phyloP scores from a whole-genome alignment of 1,284 basidiomycete genomes.

The Amylostereum areolatum region DNA sequence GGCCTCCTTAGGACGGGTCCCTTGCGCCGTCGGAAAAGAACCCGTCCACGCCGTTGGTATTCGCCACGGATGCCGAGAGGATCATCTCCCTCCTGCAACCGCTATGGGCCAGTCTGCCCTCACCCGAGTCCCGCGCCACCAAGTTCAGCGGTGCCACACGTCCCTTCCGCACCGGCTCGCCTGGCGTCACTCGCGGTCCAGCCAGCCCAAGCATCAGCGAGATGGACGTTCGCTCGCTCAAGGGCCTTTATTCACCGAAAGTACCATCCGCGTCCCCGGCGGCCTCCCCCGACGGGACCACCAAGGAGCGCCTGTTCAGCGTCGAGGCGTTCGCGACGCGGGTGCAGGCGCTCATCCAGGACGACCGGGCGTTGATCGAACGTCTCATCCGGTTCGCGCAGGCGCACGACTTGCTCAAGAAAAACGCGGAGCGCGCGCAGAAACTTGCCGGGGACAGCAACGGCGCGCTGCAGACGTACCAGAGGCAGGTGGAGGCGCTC shows the following conservation, averaged over 20 bases:
- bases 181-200: conserved; percentile 32
- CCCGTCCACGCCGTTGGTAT: conserved; percentile 29
- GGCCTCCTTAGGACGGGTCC: conserved; percentile 5
- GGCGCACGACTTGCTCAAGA: conserved; percentile 83
- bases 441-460: conserved; percentile 82
- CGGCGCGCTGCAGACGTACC: conserved; percentile 76
- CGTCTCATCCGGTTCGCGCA: conserved; percentile 77
- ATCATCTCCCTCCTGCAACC: conserved; percentile 61
- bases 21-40: conserved; percentile 12
- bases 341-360: conserved; percentile 72
- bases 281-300: conserved; percentile 9
- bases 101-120: conserved; percentile 77
- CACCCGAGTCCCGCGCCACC: conserved; percentile 66
- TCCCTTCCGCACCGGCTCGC: conserved; percentile 43
- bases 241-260: conserved; percentile 56
- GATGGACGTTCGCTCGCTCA: conserved; percentile 73
- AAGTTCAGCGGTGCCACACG: conserved; percentile 44
- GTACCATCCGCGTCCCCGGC: conserved; percentile 29
- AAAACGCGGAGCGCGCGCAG: conserved; percentile 85
- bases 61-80: conserved; percentile 48
- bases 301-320: conserved; percentile 42
- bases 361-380: conserved; percentile 79
- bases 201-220: conserved; percentile 56
- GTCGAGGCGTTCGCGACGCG: conserved; percentile 71
- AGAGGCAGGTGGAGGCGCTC: conserved; percentile 75